Conservation (phyloP, 208 protist species). For the Acanthamoeba rhysodes region DNA sequence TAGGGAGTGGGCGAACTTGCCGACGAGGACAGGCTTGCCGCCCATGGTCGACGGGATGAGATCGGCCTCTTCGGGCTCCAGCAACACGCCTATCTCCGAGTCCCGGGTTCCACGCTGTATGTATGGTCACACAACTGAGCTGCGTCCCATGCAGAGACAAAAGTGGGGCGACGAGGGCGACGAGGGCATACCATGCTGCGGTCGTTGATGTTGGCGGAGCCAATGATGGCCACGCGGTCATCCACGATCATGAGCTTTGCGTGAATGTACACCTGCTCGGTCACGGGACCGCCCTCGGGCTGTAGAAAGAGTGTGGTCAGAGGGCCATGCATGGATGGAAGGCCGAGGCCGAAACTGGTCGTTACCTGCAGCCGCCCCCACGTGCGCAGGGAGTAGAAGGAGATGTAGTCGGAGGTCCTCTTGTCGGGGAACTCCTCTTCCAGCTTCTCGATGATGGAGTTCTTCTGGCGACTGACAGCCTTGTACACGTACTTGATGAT, state of each 20-base stretch:
- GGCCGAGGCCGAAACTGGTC: no score
- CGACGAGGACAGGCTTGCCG: slow-evolving; percentile 35
- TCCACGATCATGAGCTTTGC: slow-evolving; percentile 86
- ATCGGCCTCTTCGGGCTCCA: slow-evolving; percentile 38
- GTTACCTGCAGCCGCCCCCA: slow-evolving; percentile 39
- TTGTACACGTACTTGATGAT: slow-evolving; percentile 65
- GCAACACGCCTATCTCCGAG: slow-evolving; percentile 77
- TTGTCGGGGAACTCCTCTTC: slow-evolving; percentile 76
- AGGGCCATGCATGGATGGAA: no score
- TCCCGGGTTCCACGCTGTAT: slow-evolving; percentile 70
- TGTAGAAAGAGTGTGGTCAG: not conserved
- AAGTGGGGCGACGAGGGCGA: not conserved
- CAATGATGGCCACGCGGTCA: slow-evolving; percentile 80
- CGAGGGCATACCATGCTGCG: slow-evolving; percentile 61
- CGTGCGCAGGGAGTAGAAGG: slow-evolving; percentile 76
- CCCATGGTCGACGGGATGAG: slow-evolving; percentile 36
- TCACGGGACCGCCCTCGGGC: slow-evolving; percentile 48
- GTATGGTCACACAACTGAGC: no score
- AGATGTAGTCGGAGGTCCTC: slow-evolving; percentile 78
- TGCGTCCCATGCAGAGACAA: no score
- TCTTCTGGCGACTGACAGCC: slow-evolving; percentile 10
- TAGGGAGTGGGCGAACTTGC: slow-evolving; percentile 71
- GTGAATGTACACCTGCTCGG: slow-evolving; percentile 84
- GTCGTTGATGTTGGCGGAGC: slow-evolving; percentile 86
- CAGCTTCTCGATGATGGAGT: slow-evolving; percentile 43